These are phyloP conservation scores for Terana coerulea DNA, from an alignment of 768 basidiomycete species.

Conservation along the genomic window DNA sequence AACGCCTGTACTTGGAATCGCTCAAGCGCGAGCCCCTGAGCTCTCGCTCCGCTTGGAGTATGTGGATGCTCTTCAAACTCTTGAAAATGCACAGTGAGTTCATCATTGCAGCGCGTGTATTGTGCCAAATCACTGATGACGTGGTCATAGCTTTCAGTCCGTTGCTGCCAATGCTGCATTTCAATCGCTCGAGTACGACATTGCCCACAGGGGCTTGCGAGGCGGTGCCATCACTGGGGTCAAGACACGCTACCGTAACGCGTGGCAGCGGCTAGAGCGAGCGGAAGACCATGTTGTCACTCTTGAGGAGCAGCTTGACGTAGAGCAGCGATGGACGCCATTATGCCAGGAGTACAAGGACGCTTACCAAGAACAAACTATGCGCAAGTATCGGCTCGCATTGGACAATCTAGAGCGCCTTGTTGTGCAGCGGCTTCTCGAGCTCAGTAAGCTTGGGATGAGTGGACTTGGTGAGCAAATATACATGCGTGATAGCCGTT, in stretches of 20 bases:
- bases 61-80: slow-evolving; percentile 8
- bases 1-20: slow-evolving; percentile 12
- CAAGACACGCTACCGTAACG: not conserved
- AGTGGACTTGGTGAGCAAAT: slow-evolving; percentile 20
- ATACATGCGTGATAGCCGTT: not conserved
- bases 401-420: slow-evolving; percentile 28
- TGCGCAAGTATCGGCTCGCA: slow-evolving; percentile 18
- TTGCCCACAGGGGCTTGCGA: not conserved
- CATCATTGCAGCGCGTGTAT: not conserved
- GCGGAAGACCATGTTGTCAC: slow-evolving; percentile 1
- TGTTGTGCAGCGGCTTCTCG: slow-evolving; percentile 28
- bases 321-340: slow-evolving; percentile 16
- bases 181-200: not conserved
- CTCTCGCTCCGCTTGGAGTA: slow-evolving; percentile 11
- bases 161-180: not conserved
- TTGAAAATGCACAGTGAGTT: slow-evolving; percentile 6
- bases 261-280: not conserved
- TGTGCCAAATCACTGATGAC: too few species aligned
- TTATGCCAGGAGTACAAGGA: slow-evolving; percentile 11
- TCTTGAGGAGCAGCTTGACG: slow-evolving; percentile 12
- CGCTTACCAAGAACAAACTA: not conserved
- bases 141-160: not conserved
- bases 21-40: slow-evolving; percentile 13
- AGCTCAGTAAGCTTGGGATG: slow-evolving; percentile 27
- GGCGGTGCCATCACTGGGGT: not conserved